phyloP scores from a whole-genome alignment of 192 early-diverging fungal species.

The Powellomyces hirtus region DNA sequence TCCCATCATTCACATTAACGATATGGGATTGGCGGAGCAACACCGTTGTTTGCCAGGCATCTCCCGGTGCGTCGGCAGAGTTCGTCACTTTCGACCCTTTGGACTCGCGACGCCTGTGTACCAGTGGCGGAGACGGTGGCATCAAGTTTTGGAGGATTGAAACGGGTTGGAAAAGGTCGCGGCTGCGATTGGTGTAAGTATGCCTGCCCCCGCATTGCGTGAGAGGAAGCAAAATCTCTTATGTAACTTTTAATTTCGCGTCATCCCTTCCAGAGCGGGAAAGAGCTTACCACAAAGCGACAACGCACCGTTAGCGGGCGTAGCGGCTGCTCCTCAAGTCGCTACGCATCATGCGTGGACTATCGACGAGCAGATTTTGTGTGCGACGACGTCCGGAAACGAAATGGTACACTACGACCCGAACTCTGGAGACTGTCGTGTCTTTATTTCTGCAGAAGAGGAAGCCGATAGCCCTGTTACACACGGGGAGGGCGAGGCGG shows the following conservation, averaged over 20 bases:
- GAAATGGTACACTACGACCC: constrained; percentile 38
- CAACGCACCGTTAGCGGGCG: not conserved
- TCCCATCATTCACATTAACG: constrained; percentile 41
- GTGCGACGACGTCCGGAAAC: constrained; percentile 19
- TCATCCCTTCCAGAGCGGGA: not conserved
- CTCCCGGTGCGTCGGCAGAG: constrained; percentile 28
- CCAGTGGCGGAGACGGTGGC: constrained; percentile 28
- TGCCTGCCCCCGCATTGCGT: no score
- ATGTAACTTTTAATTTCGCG: not conserved
- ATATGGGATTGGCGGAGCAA: constrained; percentile 54
- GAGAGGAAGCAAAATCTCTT: no score
- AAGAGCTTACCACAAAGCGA: not conserved
- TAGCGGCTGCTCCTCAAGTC: not conserved
- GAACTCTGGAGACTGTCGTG: constrained; percentile 16
- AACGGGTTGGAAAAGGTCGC: constrained; percentile 39
- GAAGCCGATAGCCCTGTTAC: constrained; percentile 19
- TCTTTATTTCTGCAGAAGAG: constrained; percentile 22
- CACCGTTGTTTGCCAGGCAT: constrained; percentile 23
- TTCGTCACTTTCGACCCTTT: constrained; percentile 49
- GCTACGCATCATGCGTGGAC: constrained; percentile 24
- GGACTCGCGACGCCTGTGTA: constrained; percentile 44
- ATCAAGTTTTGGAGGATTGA: constrained; percentile 52
- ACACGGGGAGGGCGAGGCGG: constrained; percentile 24
- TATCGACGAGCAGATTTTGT: constrained; percentile 19
- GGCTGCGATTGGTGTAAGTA: constrained; percentile 38